Conservation (phyloP, 2,329 filamentous ascomycete species). For the Ophiostoma ips region DNA sequence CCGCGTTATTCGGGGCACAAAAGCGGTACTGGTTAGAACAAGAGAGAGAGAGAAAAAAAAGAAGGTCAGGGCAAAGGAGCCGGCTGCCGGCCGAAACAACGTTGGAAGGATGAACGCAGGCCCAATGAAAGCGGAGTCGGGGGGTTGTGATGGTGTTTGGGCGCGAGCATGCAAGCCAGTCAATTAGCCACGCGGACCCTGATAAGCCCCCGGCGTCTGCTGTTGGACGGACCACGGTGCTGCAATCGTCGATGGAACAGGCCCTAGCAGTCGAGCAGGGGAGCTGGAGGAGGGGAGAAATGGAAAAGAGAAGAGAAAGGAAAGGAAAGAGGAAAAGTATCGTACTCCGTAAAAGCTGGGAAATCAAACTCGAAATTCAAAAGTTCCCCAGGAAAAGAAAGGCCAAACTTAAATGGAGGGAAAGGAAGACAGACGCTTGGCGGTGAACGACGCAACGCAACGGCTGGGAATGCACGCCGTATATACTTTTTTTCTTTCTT, state of each 20-base stretch:
- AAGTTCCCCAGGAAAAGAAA: neutral
- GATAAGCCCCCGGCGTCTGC: neutral
- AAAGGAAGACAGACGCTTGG: neutral
- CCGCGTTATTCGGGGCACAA: too few relatives aligned
- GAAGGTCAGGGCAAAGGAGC: neutral
- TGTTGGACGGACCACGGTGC: too few relatives aligned
- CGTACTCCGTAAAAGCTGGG: neutral
- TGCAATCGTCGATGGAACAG: neutral
- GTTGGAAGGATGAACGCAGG: constrained; percentile 1
- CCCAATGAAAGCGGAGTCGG: neutral
- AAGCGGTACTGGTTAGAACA: neutral
- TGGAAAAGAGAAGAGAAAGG: neutral
- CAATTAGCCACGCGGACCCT: neutral
- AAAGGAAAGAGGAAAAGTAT: neutral
- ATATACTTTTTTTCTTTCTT: too few relatives aligned
- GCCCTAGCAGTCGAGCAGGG: neutral
- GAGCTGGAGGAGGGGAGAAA: neutral
- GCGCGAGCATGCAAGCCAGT: neutral
- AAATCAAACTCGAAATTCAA: neutral
- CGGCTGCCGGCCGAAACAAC: neutral
- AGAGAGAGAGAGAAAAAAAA: neutral
- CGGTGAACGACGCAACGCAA: too few relatives aligned
- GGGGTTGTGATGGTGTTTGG: neutral
- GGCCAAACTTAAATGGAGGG: neutral
- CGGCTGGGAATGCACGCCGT: constrained; percentile 1